Conservation (phyloP, 768 basidiomycete genomes). For the Filobasidium wieringae region DNA sequence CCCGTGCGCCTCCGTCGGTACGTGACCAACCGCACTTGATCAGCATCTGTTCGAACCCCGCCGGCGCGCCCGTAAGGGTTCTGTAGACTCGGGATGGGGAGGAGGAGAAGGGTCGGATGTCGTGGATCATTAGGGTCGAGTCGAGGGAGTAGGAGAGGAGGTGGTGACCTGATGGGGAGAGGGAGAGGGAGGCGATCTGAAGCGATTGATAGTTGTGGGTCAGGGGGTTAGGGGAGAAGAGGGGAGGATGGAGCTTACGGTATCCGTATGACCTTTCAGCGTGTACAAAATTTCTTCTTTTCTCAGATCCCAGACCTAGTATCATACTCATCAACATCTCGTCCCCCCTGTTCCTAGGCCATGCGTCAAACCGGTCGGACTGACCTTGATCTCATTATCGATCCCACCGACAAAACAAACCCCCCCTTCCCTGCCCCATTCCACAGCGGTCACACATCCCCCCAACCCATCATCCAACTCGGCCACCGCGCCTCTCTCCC, state of each 20-base stretch:
- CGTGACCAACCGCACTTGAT: conserved; percentile 78
- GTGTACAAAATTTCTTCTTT: conserved; percentile 69
- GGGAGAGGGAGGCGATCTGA: conserved; percentile 68
- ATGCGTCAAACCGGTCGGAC: conserved; percentile 29
- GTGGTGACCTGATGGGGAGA: conserved; percentile 78
- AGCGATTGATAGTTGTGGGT: neutral
- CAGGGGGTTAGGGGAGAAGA: neutral
- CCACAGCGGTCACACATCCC: conserved; percentile 81
- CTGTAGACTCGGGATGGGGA: conserved; percentile 71
- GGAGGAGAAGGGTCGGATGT: conserved; percentile 86
- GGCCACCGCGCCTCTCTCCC: conserved; percentile 58
- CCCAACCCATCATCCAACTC: conserved; percentile 60
- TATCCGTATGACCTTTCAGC: conserved; percentile 77
- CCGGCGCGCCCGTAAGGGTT: conserved; percentile 62
- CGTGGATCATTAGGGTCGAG: conserved; percentile 77
- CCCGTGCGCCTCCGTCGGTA: conserved; percentile 37
- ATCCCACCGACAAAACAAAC: conserved; percentile 81
- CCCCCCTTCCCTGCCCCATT: conserved; percentile 83
- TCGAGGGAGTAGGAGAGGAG: conserved; percentile 85
- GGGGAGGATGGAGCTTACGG: conserved; percentile 35
- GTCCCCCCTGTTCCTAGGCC: neutral
- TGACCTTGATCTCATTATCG: conserved; percentile 91
- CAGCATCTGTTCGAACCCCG: conserved; percentile 83
- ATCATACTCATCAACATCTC: conserved; percentile 10
- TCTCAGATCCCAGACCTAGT: conserved; percentile 76